Evolutionary conservation across 2,329 filamentous ascomycete species (phyloP).

Genomic region (Ophiocordyceps australis): DNA sequence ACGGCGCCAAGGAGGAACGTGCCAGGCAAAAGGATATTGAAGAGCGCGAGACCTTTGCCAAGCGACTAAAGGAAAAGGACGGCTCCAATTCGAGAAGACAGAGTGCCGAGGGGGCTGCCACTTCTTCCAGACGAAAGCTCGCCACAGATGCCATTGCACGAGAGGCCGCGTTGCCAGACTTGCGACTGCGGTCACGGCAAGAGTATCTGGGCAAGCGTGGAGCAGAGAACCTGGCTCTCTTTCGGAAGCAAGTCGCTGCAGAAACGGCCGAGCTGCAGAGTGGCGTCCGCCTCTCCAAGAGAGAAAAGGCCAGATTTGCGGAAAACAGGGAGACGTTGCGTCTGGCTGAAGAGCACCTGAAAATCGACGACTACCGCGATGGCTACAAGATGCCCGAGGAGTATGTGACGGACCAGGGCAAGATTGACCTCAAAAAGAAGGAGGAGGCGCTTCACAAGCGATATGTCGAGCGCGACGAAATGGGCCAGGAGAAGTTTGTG

Average conservation of each 20-base stretch:
- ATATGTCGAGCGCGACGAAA: conserved; percentile 74
- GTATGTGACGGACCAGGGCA: conserved; percentile 86
- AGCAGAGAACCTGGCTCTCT: conserved; percentile 64
- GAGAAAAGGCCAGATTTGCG: conserved; percentile 74
- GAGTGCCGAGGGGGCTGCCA: conserved; percentile 35
- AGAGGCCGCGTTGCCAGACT: conserved; percentile 56
- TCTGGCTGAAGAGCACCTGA: conserved; percentile 66
- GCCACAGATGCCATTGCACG: conserved; percentile 42
- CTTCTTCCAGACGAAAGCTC: conserved; percentile 33
- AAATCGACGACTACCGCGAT: conserved; percentile 81
- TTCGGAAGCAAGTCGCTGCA: conserved; percentile 79
- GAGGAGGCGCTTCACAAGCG: conserved; percentile 79
- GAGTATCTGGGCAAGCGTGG: conserved; percentile 91
- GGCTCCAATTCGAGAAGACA: conserved; percentile 51
- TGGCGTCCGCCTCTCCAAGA: conserved; percentile 55
- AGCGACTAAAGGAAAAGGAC: conserved; percentile 55
- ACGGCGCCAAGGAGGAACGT: conserved; percentile 37
- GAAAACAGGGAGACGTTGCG: conserved; percentile 70
- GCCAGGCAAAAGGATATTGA: conserved; percentile 48
- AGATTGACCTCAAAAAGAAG: conserved; percentile 74
- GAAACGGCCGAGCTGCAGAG: conserved; percentile 68
- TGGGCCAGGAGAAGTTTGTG: conserved; percentile 73
- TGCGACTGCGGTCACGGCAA: conserved; percentile 71
- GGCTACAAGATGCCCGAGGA: conserved; percentile 89
- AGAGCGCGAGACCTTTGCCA: conserved; percentile 68